These are phyloP conservation scores for Pisolithus orientalis DNA, from an alignment of 768 basidiomycete genomes.

Conservation along the genomic window DNA sequence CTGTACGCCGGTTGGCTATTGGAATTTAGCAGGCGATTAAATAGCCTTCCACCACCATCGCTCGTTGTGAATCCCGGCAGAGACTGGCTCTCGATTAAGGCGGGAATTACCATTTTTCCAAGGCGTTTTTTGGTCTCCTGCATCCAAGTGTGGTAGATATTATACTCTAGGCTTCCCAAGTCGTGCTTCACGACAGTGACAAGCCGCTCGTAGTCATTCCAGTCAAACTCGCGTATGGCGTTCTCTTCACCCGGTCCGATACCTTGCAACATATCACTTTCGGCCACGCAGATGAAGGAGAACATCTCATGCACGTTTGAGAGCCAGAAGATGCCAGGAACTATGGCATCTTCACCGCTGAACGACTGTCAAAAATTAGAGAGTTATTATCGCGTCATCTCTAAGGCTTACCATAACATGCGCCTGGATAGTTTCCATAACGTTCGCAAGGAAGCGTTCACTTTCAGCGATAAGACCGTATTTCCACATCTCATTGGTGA, in stretches of 20 bases:
- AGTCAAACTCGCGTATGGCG: conserved; percentile 87
- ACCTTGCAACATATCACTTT: conserved; percentile 96
- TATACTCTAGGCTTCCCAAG: conserved; percentile 96
- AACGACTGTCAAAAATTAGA: conserved; percentile 54
- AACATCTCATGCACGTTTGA: conserved; percentile 99
- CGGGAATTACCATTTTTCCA: conserved; percentile 98
- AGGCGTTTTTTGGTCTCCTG: conserved; percentile 94
- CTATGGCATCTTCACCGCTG: conserved; percentile 87
- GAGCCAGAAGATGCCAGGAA: conserved; percentile 99
- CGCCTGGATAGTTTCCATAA: conserved; percentile 96
- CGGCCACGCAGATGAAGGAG: conserved; percentile 98
- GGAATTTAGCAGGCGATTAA: conserved; percentile 86
- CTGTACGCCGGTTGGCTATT: conserved; percentile 86
- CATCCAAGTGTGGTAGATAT: conserved; percentile 99
- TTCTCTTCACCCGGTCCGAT: conserved; percentile 96
- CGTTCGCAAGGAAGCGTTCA: conserved; percentile 95
- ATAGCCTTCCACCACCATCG: conserved; percentile 88
- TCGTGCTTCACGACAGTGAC: conserved; percentile 99
- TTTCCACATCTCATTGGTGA: conserved; percentile 99
- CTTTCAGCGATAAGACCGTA: conserved; percentile 95
- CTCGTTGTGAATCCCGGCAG: conserved; percentile 95
- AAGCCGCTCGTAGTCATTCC: conserved; percentile 93
- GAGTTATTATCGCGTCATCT: background rate
- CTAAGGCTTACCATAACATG: conserved; percentile 88
- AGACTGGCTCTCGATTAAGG: conserved; percentile 94